These are phyloP conservation scores for Stentor roeselii DNA, from an alignment of 73 alveolate genomes.

Conservation along the genomic window DNA sequence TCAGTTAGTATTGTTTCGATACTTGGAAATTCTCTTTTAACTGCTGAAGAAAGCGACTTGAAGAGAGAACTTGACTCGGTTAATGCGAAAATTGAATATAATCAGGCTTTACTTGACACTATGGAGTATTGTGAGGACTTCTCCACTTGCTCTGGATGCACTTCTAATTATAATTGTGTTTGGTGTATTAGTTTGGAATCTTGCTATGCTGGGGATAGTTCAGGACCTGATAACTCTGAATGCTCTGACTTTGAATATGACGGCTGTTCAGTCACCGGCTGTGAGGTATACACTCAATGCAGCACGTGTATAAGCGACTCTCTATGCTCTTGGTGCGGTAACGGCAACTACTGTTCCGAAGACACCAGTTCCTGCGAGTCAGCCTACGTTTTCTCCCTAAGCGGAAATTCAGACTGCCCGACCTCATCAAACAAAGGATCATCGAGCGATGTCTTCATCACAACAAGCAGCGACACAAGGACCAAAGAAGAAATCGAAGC, in stretches of 20 bases:
- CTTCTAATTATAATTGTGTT: background rate
- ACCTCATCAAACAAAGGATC: background rate
- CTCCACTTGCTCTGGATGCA: constrained; percentile 17
- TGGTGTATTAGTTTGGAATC: background rate
- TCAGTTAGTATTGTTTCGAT: background rate
- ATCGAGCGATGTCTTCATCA: background rate
- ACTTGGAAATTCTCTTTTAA: background rate
- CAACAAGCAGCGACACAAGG: background rate
- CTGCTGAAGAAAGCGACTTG: background rate
- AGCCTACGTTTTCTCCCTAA: background rate
- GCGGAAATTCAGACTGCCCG: background rate
- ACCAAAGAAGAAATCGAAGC: background rate
- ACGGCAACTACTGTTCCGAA: constrained; percentile 16
- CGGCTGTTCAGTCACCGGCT: background rate
- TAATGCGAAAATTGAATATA: background rate
- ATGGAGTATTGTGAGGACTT: background rate
- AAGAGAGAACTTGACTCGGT: background rate
- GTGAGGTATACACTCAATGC: constrained; percentile 11
- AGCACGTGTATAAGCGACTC: background rate
- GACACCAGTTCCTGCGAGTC: background rate
- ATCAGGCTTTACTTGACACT: background rate
- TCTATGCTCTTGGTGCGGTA: background rate
- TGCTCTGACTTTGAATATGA: background rate
- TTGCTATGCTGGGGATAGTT: constrained; percentile 8
- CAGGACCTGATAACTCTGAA: constrained; percentile 17